Base-by-base conservation (phyloP, 176 grass and related monocot genomes). In the Carex scoparia region DNA sequence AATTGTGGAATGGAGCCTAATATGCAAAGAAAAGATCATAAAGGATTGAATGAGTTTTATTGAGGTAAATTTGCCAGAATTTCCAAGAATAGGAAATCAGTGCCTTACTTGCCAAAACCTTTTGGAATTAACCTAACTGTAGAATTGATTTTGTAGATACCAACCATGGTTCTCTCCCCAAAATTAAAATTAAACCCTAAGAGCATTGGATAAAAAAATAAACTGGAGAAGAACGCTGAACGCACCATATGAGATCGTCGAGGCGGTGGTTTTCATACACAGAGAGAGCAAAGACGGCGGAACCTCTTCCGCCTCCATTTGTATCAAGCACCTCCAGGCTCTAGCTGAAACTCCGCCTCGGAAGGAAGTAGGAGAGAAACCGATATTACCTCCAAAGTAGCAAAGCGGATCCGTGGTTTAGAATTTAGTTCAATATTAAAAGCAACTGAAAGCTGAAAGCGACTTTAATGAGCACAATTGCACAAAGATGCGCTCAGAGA, bases 251-350 rank as follows among this genome's bases (percentile, higher is more conserved):
- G 80, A 14, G 65, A 86, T 40, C 40, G 83, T 19, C 10, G 66
- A n/a, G 28, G 84, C 67, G 18, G 85, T 44, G 44, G 10, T 1
- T 71, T 86, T 57, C 13, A 89, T 54, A 58, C 87, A 89, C 15
- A 86, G 68, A 59, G 76, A 82, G 83, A 86, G 85, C 66, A 89
- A 82, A 32, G 78, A 67, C 53, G 87, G 78, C 23, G 10, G 1
- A 31, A 4, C 13, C 5, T 54, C 42, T 69, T 28, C 49, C 81
- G 27, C 64, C 81, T 67, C 81, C 81, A 83, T 83, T 67, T 10
- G 38, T 18, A 53, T 33, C 35, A 35, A 15, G 79, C 4, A 19
- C 4, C 27, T 49, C 9, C 23, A 55, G 7, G 4, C 27, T 49
- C n/a, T 49, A 76, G 7, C 53, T 19, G 2, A 11, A 76, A 76